Evolutionary conservation across 1,139 yeast genomes (phyloP).

Genomic region (Yamadazyma dushanensis): DNA sequence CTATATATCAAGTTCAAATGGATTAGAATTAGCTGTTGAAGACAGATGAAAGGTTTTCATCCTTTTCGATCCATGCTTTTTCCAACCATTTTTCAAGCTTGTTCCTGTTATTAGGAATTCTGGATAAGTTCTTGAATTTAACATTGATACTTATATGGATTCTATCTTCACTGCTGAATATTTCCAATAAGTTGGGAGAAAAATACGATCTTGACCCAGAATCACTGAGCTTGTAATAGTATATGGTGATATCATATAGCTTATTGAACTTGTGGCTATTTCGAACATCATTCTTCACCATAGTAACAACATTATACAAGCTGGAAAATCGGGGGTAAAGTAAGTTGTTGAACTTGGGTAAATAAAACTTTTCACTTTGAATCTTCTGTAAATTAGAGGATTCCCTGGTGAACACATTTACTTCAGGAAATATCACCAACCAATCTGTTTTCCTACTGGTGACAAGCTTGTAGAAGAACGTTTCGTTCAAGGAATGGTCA

Average conservation of each 20-base stretch:
- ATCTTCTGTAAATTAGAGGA: slow-evolving; percentile 48
- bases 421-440: slow-evolving; percentile 72
- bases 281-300: slow-evolving; percentile 32
- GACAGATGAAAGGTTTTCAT: slow-evolving; percentile 25
- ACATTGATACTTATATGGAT: slow-evolving; percentile 14
- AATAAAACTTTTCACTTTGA: slow-evolving; percentile 49
- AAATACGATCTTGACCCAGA: slow-evolving; percentile 11
- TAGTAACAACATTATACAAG: slow-evolving; percentile 47
- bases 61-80: slow-evolving; percentile 68
- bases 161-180: slow-evolving; percentile 41
- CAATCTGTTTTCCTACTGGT: slow-evolving; percentile 43
- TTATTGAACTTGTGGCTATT: slow-evolving; percentile 29
- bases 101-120: slow-evolving; percentile 11
- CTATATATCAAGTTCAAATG: slow-evolving; percentile 40
- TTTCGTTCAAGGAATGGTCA: slow-evolving; percentile 28
- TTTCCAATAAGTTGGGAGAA: slow-evolving; percentile 57
- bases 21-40: not conserved
- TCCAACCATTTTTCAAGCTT: slow-evolving; percentile 68
- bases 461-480: slow-evolving; percentile 25
- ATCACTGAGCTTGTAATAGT: slow-evolving; percentile 32
- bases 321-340: slow-evolving; percentile 69
- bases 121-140: slow-evolving; percentile 11
- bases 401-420: slow-evolving; percentile 57
- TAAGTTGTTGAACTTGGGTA: slow-evolving; percentile 53
- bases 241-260: slow-evolving; percentile 55